Evolutionary conservation across 2,329 filamentous ascomycete genomes (phyloP).

Genomic region (Stachybotrys elegans): DNA sequence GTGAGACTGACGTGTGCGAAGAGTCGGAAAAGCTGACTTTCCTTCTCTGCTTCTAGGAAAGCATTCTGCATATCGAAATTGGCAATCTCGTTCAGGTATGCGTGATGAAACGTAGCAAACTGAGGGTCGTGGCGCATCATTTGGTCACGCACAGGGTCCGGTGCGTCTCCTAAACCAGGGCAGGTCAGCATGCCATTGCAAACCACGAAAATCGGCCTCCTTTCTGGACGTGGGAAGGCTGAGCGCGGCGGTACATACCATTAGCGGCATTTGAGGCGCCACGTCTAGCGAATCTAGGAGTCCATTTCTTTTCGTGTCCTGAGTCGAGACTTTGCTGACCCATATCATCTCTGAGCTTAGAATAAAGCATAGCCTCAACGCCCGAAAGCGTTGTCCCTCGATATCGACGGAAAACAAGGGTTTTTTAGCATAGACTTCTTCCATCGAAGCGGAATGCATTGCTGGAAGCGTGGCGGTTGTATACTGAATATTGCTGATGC

Average conservation of each 20-base stretch:
- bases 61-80: conserved; percentile 23
- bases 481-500: background rate
- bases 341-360: conserved; percentile 18
- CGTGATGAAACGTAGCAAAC: conserved; percentile 19
- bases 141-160: conserved; percentile 20
- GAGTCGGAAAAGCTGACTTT: conserved; percentile 8
- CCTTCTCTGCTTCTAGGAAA: conserved; percentile 15
- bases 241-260: background rate
- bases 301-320: conserved; percentile 9
- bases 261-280: conserved; percentile 13
- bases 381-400: conserved; percentile 4
- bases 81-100: conserved; percentile 22
- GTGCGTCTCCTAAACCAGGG: conserved; percentile 12
- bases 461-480: conserved; percentile 3
- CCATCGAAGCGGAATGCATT: conserved; percentile 13
- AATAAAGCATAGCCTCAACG: conserved; percentile 13
- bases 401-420: conserved; percentile 12
- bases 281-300: conserved; percentile 9
- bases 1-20: conserved; percentile 18
- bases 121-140: conserved; percentile 22
- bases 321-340: conserved; percentile 13
- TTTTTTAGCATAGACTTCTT: conserved; percentile 16
- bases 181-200: background rate
- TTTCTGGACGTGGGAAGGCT: background rate
- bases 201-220: background rate